These are phyloP conservation scores for Claviceps africana DNA, from an alignment of 2,329 filamentous ascomycete genomes.

Conservation along the genomic window DNA sequence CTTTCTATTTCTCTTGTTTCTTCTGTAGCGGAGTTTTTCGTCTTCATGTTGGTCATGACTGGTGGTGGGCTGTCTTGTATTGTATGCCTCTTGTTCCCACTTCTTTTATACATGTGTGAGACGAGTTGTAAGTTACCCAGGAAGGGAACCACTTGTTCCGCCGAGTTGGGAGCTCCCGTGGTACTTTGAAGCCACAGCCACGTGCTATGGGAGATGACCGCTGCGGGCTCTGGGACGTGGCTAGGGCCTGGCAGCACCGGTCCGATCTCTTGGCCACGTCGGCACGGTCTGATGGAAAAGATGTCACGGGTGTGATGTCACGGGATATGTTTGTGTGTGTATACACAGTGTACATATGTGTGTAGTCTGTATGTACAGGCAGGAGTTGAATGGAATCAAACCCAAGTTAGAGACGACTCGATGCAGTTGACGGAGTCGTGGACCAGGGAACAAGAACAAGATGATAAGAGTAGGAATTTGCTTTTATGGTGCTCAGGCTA, in stretches of 20 bases:
- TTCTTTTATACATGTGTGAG: too few species aligned
- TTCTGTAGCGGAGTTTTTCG: not conserved
- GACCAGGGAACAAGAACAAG: too few species aligned
- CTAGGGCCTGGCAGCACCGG: not conserved
- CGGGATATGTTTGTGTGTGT: not conserved
- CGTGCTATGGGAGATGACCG: not conserved
- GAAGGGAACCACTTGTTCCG: not conserved
- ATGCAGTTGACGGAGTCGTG: too few species aligned
- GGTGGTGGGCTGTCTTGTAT: not conserved
- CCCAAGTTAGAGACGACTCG: too few species aligned
- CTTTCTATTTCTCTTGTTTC: not conserved
- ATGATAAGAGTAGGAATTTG: too few species aligned
- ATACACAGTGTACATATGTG: too few species aligned
- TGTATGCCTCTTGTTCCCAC: not conserved
- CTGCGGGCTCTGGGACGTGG: not conserved
- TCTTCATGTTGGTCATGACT: not conserved
- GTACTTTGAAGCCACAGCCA: too few species aligned
- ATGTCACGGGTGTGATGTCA: not conserved
- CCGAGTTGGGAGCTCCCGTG: too few species aligned
- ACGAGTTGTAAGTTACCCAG: not conserved
- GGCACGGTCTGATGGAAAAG: not conserved
- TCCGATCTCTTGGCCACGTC: not conserved
- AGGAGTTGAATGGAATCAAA: too few species aligned
- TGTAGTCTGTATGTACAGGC: too few species aligned
- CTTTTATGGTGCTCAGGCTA: not conserved